Conservation (phyloP, 2,329 filamentous ascomycete species). For the Venturia pyrina region DNA sequence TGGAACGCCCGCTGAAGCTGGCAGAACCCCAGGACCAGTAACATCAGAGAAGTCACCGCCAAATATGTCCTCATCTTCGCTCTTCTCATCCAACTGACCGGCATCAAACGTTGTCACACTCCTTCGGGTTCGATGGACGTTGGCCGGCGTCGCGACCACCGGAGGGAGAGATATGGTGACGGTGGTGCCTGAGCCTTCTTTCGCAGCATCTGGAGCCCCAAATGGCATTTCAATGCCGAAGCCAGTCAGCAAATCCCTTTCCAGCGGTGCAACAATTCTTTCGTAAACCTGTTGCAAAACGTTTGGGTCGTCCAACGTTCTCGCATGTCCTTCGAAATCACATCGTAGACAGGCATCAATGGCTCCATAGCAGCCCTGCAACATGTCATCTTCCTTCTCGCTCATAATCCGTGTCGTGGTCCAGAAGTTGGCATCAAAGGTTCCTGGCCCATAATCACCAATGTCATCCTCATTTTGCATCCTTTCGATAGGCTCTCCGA, state of each 20-base stretch:
- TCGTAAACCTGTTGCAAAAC: conserved; percentile 8
- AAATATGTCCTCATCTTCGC: neutral
- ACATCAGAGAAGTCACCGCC: neutral
- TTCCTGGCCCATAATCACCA: neutral
- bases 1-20: neutral
- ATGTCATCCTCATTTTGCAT: conserved; percentile 2
- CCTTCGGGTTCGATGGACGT: neutral
- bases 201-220: neutral
- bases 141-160: neutral
- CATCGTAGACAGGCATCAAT: conserved; percentile 7
- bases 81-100: neutral
- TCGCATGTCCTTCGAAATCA: conserved; percentile 1
- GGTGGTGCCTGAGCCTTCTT: neutral
- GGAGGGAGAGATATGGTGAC: neutral
- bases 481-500: conserved; percentile 5
- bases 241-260: conserved; percentile 5
- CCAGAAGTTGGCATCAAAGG: conserved; percentile 7
- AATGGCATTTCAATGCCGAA: conserved; percentile 3
- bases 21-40: neutral
- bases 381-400: conserved; percentile 4
- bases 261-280: conserved; percentile 10
- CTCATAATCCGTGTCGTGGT: conserved; percentile 7
- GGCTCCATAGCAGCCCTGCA: conserved; percentile 1
- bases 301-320: conserved; percentile 1
- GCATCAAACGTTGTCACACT: neutral